Base-by-base conservation (phyloP, 306 rosid genomes). In the Mimosa pudica region DNA sequence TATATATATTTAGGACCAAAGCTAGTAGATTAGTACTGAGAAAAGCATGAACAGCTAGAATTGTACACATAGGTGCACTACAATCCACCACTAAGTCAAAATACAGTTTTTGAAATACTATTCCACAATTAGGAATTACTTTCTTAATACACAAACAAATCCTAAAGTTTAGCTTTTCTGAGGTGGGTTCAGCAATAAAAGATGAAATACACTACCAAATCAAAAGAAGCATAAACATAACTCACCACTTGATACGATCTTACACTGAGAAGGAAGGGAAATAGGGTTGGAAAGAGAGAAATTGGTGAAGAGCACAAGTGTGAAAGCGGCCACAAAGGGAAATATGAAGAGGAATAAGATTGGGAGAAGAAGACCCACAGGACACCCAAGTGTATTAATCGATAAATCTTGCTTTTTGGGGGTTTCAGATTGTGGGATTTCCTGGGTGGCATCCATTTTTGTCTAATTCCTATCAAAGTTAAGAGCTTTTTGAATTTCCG, bases 231-330 rank as follows among this genome's bases (percentile, higher is more conserved):
- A 70, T 4, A 38, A 38, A 1, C 3, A 38, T 3, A 38, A 85
- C 90, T 86, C 61, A 94, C 98, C 84, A 57, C 90, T 92, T 77
- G 98, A 95, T 73, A 95, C 88, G 80, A 95, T 91, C 81, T 86
- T 89, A 93, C 98, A 95, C 86, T 87, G 92, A 42, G 98, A 91
- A 30, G 90, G 90, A 46, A 89, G 70, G 36, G 95, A 88, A 81
- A 91, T 87, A 78, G 95, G 85, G 79, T 70, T 89, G 11, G 89
- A 47, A 24, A 84, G 77, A 4, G 92, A 87, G 41, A 91, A 87
- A 86, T 88, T 83, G n/a, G 92, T 71, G 75, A 82, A 13, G 24
- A 85, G 38, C 36, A 90, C 80, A 4, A 87, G 77, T 4, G 89
- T 33, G 30, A 88, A 85, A 35, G 86, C 85, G 72, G 86, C 67